Percentiles rank a stretch among this genome's conserved stretches.
Conservation (phyloP, 2,329 filamentous ascomycete genomes). For the Sclerotinia nivalis region DNA sequence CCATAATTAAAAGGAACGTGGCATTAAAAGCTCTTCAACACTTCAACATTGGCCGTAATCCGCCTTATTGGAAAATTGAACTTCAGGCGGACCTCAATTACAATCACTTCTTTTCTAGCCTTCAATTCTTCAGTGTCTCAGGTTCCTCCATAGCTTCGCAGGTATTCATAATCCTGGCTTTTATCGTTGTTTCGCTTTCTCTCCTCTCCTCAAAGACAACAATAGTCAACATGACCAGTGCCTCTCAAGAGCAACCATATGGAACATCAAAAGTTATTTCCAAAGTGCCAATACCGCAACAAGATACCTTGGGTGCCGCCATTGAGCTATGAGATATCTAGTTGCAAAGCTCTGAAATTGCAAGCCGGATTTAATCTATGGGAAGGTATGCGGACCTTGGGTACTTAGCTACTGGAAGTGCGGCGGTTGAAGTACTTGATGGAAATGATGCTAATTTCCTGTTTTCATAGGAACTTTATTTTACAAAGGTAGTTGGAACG, state of each 20-base stretch:
- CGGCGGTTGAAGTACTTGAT: slow-evolving; percentile 22
- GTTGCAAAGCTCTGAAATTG: background rate
- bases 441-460: background rate
- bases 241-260: background rate
- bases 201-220: slow-evolving; percentile 14
- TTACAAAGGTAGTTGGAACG: background rate
- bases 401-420: slow-evolving; percentile 22
- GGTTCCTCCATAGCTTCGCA: too few relatives aligned
- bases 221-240: slow-evolving; percentile 26
- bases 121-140: too few relatives aligned
- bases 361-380: slow-evolving; percentile 29
- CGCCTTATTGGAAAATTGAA: background rate
- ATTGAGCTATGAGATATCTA: slow-evolving; percentile 26
- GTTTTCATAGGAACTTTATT: background rate
- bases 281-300: slow-evolving; percentile 28
- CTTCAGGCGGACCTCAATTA: background rate
- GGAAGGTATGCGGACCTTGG: slow-evolving; percentile 26
- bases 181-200: background rate
- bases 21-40: background rate
- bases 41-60: background rate
- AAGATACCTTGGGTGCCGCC: slow-evolving; percentile 27
- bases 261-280: slow-evolving; percentile 22
- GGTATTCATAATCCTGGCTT: too few relatives aligned
- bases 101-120: too few relatives aligned
- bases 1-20: background rate